Base-by-base conservation (phyloP, 495 filamentous ascomycete genomes). In the Aspergillus incahuasiensis region DNA sequence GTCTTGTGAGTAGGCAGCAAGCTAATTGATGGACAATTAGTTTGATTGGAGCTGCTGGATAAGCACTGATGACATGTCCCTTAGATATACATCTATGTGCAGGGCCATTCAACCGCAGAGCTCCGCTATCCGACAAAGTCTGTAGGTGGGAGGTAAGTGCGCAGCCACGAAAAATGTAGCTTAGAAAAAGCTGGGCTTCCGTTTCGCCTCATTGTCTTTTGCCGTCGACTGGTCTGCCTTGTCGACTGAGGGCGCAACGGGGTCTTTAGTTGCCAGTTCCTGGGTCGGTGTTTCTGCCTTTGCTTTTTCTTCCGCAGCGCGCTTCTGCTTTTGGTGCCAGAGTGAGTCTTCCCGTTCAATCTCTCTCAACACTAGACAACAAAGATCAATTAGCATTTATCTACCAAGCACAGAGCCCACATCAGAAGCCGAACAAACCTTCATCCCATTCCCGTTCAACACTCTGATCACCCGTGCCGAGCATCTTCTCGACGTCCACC, bases 391-490 rank as follows among this genome's bases (percentile, higher is more conserved):
- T 39, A 49, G 47, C 32, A 1, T 11, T 11, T n/a, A 13, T 18
- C 38, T 21, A 0, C 6, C 2, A 35, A 54, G 47, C 45, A n/a
- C n/a, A n/a, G n/a, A n/a, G n/a, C n/a, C n/a, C n/a, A n/a, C n/a
- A 46, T 8, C 8, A 28, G 25, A 28, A 8, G 25, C n/a, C n/a
- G 8, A 43, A 73, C 71, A 46, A 59, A 91, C 89, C 84, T 63
- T 95, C 86, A 70, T 92, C 88, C 94, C 95, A 99, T 65, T 89
- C 88, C 63, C 78, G 73, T 68, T 97, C 94, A 68, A 82, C 82
- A 58, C 79, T 78, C 25, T 77, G 70, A 68, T 92, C 85, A 0
- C 92, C 91, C 1, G 89, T 88, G 7, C 94, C 94, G 52, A 99
- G 64, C 50, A 86, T 71, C 62, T 80, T 84, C 64, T 91, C 90